Conservation (phyloP, 805 yeast species). For the Candida vaughaniae region DNA sequence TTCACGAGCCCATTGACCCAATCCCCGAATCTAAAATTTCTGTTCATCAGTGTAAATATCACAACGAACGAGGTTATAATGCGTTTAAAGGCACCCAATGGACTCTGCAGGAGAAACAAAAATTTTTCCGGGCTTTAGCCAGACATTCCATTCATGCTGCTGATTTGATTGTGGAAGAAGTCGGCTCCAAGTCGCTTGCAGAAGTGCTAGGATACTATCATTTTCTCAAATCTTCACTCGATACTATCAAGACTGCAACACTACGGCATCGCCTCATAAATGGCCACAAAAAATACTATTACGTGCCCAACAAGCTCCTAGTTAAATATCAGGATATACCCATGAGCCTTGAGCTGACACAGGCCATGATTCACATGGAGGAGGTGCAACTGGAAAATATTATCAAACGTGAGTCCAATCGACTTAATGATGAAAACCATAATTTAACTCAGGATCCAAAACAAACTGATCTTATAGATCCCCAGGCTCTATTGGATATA, state of each 20-base stretch:
- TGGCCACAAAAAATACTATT: slow-evolving; percentile 1
- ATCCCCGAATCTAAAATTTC: slow-evolving; percentile 3
- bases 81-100: slow-evolving; percentile 36
- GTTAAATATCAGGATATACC: slow-evolving; percentile 48
- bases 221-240: slow-evolving; percentile 29
- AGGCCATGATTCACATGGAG: slow-evolving; percentile 42
- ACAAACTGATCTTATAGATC: slow-evolving; percentile 1
- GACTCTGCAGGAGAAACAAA: slow-evolving; percentile 49
- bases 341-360: slow-evolving; percentile 51
- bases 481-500: background rate
- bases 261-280: background rate
- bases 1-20: slow-evolving; percentile 9
- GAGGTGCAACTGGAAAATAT: slow-evolving; percentile 33
- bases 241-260: slow-evolving; percentile 3
- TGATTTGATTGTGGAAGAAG: slow-evolving; percentile 35
- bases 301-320: slow-evolving; percentile 16
- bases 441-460: slow-evolving; percentile 7
- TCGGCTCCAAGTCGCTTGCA: slow-evolving; percentile 37
- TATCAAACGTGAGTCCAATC: slow-evolving; percentile 18
- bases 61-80: background rate
- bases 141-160: slow-evolving; percentile 49
- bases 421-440: slow-evolving; percentile 15
- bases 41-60: background rate
- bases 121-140: slow-evolving; percentile 49
- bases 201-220: slow-evolving; percentile 50